These are phyloP conservation scores for Jaminaea rosea DNA, from an alignment of 1,284 basidiomycete genomes.

Conservation along the genomic window DNA sequence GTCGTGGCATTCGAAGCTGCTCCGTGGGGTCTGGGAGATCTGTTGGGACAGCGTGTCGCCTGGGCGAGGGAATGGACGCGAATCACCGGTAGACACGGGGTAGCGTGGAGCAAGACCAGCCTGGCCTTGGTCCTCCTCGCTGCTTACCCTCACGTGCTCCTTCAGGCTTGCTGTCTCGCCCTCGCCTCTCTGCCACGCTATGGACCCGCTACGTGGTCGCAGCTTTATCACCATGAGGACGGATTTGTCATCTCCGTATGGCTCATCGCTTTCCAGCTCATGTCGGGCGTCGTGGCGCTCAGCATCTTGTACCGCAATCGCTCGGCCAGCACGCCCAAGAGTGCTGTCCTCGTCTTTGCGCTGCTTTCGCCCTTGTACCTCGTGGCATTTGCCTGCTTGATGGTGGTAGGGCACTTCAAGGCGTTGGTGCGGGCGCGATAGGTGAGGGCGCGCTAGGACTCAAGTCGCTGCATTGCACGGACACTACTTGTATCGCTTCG, in stretches of 20 bases:
- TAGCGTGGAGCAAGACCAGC: conserved; percentile 21
- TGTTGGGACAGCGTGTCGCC: conserved; percentile 34
- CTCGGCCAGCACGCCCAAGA: conserved; percentile 24
- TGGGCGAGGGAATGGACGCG: conserved; percentile 43
- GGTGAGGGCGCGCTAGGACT: too few relatives aligned
- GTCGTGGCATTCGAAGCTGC: conserved; percentile 36
- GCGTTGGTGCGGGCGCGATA: too few relatives aligned
- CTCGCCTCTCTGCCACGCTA: conserved; percentile 13
- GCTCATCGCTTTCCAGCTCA: conserved; percentile 23
- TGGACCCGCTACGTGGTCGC: conserved; percentile 9
- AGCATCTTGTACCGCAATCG: conserved; percentile 31
- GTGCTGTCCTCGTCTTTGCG: conserved; percentile 26
- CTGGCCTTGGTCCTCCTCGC: conserved; percentile 33
- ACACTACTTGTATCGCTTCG: too few relatives aligned
- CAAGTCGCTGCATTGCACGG: too few relatives aligned
- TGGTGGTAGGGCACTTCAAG: too few relatives aligned
- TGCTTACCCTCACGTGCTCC: conserved; percentile 29
- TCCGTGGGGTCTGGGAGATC: conserved; percentile 23
- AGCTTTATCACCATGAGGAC: conserved; percentile 25
- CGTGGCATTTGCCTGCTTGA: too few relatives aligned
- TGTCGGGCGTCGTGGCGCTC: conserved; percentile 25
- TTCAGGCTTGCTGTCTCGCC: conserved; percentile 19
- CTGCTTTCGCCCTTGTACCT: conserved; percentile 24
- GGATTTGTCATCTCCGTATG: conserved; percentile 23
- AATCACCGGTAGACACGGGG: conserved; percentile 30